Percentiles rank a stretch among this genome's conserved stretches.
Evolutionary conservation across 352 stramenopile genomes (phyloP).

Genomic region (Pythium volutum): DNA sequence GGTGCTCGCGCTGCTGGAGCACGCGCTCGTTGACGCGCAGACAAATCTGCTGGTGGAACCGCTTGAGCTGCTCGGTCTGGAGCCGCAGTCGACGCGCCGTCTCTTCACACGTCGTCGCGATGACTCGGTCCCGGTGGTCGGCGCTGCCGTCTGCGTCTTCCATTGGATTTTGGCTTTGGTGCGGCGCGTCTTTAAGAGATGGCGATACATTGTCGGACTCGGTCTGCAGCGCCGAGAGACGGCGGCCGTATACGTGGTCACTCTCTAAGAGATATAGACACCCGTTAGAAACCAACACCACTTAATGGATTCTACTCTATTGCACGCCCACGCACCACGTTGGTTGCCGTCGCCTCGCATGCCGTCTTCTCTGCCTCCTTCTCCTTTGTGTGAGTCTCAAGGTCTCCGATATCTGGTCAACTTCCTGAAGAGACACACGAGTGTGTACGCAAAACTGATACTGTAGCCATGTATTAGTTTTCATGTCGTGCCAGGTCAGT

Average conservation of each 20-base stretch:
- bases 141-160: not conserved
- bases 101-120: conserved; percentile 10
- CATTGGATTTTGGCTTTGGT: not conserved
- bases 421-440: not conserved
- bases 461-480: conserved; percentile 10
- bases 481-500: not conserved
- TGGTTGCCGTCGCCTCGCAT: conserved; percentile 1
- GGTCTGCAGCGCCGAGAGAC: conserved; percentile 14
- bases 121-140: not conserved
- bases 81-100: conserved; percentile 28
- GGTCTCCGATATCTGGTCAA: not conserved
- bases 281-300: not conserved
- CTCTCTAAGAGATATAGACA: conserved; percentile 5
- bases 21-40: conserved; percentile 46
- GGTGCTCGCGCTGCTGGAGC: conserved; percentile 33
- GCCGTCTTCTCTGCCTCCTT: too few species aligned
- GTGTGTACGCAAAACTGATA: not conserved
- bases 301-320: not conserved
- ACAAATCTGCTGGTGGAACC: conserved; percentile 65
- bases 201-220: too few species aligned
- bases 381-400: not conserved
- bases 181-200: conserved; percentile 18
- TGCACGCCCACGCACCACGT: not conserved
- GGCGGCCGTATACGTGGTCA: conserved; percentile 15
- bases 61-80: conserved; percentile 43